Base-by-base conservation (phyloP, 2,329 filamentous ascomycete genomes). In the Diaporthe sp. region DNA sequence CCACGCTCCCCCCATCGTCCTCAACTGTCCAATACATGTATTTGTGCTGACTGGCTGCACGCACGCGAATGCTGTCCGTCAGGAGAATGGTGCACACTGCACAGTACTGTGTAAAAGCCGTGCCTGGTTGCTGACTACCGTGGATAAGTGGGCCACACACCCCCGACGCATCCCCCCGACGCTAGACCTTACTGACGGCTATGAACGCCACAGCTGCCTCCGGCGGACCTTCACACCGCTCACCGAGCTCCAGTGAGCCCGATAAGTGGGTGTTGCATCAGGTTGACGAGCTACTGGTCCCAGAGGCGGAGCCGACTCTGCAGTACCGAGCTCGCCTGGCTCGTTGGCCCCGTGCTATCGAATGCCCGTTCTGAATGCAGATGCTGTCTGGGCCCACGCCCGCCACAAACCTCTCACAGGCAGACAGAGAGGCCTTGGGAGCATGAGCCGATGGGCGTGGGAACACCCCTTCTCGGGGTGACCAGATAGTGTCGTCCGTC, bases 151-250 rank as follows among this genome's bases (percentile, higher is more conserved):
- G 63, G n/a, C 4, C 13, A 9, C 17, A 30, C 25, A 30, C 10
- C 58, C 37, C 39, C 39, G 17, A 32, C 37, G 58, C 25, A 25
- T 37, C 12, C 44, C 63, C 32, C 63, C 32, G 47, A 51, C 63
- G 47, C 63, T 53, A 53, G 63, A 53, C 63, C 63, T 51, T 25
- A 30, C 63, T 68, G 63, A 53, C 35, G 44, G 47, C 22, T 25
- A n/a, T 37, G 25, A 65, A 44, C 7, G 58, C 39, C 22, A 35
- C 42, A 50, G 56, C 27, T 32, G 35, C 58, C 37, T 37, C 30
- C 61, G 44, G 32, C 63, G 63, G 30, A 50, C 47, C 63, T 68
- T 37, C 63, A 39, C 63, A 68, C 63, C 63, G 63, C 63, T 53
- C 63, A 68, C 63, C 63, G 47, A 68, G 37, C 44, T 39, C 25